These are phyloP conservation scores for Quercus aquifolioides DNA, from an alignment of 306 rosid species.

Conservation along the genomic window DNA sequence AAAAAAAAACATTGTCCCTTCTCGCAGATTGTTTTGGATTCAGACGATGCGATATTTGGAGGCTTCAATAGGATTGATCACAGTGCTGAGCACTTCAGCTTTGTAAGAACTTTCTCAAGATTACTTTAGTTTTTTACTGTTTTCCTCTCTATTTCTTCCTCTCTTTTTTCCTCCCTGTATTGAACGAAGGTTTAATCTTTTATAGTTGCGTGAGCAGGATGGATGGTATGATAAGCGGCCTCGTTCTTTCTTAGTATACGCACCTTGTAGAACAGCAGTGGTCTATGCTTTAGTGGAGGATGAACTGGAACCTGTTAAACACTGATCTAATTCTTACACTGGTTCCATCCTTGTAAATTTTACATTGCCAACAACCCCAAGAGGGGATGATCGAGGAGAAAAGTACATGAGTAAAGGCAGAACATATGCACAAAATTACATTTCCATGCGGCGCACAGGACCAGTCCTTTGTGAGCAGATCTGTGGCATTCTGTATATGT, in stretches of 20 bases:
- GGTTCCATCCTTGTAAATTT: background rate
- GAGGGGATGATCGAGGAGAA: background rate
- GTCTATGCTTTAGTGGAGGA: conserved; percentile 58
- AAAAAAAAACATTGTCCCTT: background rate
- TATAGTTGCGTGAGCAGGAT: conserved; percentile 48
- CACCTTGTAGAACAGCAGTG: conserved; percentile 81
- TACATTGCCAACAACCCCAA: background rate
- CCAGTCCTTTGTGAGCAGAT: background rate
- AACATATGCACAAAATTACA: background rate
- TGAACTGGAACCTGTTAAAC: conserved; percentile 23
- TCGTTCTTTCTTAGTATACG: conserved; percentile 67
- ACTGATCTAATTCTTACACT: conserved; percentile 13
- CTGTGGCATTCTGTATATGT: background rate
- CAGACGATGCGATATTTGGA: conserved; percentile 70
- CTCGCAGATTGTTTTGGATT: conserved; percentile 83
- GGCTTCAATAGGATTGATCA: conserved; percentile 70
- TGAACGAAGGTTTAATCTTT: conserved; percentile 12
- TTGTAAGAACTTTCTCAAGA: conserved; percentile 39
- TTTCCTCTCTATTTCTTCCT: background rate
- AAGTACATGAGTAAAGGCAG: background rate
- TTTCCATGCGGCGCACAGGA: background rate
- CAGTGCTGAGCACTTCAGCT: conserved; percentile 62
- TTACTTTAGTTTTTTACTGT: background rate
- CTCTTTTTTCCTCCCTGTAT: background rate
- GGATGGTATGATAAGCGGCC: conserved; percentile 71